Base-by-base conservation (phyloP, 2,329 filamentous ascomycete genomes). In the Cadophora sp. region DNA sequence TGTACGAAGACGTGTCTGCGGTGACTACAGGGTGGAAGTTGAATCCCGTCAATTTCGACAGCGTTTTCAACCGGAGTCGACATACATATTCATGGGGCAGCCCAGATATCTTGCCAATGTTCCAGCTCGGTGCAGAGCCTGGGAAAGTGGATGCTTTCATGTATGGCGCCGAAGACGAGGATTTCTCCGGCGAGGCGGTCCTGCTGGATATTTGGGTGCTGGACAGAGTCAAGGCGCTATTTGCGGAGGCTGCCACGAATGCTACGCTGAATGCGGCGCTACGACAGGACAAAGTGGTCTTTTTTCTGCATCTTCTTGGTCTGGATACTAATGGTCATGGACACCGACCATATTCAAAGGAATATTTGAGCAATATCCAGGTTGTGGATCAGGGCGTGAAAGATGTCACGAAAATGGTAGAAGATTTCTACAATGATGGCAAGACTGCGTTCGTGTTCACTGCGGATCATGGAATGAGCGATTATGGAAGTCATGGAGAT, bases 61-160 rank as follows among this genome's bases (percentile, higher is more conserved):
- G 95, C 76, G 94, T 99, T 12, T 99, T 99, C 86, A 99, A 99
- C 79, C 89, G 93, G 71, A 98, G 95, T 78, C 86, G 91, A 56
- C 97, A 99, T 81, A 99, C 97, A 8, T 99, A 96, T 96, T 97
- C 94, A 79, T 99, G 96, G 96, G 96, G 96, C 1, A 97, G 94
- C 77, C 96, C 96, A 1, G 96, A 99, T 80, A 99, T 99, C 76
- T 81, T 99, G 73, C 92, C 92, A 65, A 99, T 99, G 96, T 99
- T 99, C 78, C 90, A 97, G 77, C 87, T 94, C 67, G 96, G 96
- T n/a, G 95, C 96, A 27, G 89, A 92, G 11, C 91, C 92, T 0
- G 94, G 95, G 8, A 86, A 91, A 71, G 92, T 99, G 1, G 92
- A 97, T 79, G 91, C 93, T n/a, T 91, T 91, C 72, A 92, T 86